Base-by-base conservation (phyloP, 2,329 filamentous ascomycete genomes). In the Erysiphe neolycopersici region DNA sequence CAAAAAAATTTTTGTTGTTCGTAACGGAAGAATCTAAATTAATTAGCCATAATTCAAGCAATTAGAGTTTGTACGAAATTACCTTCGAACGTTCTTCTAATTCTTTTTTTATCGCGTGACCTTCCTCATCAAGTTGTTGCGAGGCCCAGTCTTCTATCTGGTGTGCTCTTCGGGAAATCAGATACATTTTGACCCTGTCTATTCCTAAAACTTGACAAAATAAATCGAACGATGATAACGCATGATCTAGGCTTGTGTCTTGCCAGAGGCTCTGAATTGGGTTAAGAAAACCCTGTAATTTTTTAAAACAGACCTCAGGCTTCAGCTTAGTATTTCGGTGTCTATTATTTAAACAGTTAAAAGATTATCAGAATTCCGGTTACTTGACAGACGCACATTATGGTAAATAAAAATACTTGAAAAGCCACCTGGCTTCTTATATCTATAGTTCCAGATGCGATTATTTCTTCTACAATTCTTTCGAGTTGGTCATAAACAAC, bases 381-480 rank as follows among this genome's bases (percentile, higher is more conserved):
- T 16, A 19, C n/a, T 11, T 41, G 58, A 64, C 6, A 12, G 36
- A 57, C 66, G 55, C 62, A 79, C 71, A 89, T 77, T 48, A 98
- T 89, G 46, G 92, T 89, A 57, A 98, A 91, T 0, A 95, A 66
- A 49, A 95, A 87, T 10, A 84, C 87, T 51, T 76, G 80, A 53
- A 91, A 85, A 1, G 85, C 82, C 54, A 89, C 76, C 45, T 81
- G 74, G 30, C 85, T 72, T 54, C 85, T 83, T 53, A 87, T 78
- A 53, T 94, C 87, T 29, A 79, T 62, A 44, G 70, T 68, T 29
- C 79, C 73, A 41, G 79, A 72, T 48, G 73, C 66, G 56, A 79
- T 69, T 64, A 92, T 75, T 57, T 87, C 79, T 47, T 78, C 77
- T 47, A 95, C 76, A 54, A 83, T 83, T 33, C 67, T 68, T 57